phyloP scores from a whole-genome alignment of 495 filamentous ascomycete genomes.

The Lepraria neglecta region DNA sequence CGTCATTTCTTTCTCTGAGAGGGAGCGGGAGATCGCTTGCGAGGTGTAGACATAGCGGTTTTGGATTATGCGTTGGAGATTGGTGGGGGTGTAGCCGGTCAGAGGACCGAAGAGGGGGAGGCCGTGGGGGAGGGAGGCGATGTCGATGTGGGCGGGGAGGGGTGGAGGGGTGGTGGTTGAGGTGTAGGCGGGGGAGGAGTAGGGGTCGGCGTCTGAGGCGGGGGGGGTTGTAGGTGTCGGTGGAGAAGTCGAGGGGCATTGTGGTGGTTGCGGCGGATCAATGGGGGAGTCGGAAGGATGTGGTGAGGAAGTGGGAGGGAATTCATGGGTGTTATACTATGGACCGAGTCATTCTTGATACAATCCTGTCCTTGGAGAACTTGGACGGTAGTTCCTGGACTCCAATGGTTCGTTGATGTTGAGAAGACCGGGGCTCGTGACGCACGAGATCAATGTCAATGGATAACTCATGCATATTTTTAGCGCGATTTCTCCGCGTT shows the following conservation, averaged over 20 bases:
- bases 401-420: not conserved
- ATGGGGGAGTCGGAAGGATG: not conserved
- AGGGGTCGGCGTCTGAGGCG: slow-evolving; percentile 20
- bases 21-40: slow-evolving; percentile 1
- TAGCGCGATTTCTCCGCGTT: slow-evolving; percentile 4
- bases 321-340: not conserved
- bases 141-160: slow-evolving; percentile 15
- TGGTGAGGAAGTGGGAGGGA: not conserved
- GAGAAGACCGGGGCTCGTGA: slow-evolving; percentile 1
- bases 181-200: slow-evolving; percentile 17
- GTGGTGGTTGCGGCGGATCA: not conserved
- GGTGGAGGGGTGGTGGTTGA: not conserved
- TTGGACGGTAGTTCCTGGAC: not conserved
- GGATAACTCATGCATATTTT: slow-evolving; percentile 9
- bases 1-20: slow-evolving; percentile 13
- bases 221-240: slow-evolving; percentile 21
- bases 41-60: not conserved
- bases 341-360: not conserved
- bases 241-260: slow-evolving; percentile 20
- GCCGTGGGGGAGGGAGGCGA: slow-evolving; percentile 13
- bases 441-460: slow-evolving; percentile 7
- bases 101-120: slow-evolving; percentile 21
- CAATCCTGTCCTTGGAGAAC: not conserved
- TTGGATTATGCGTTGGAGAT: not conserved
- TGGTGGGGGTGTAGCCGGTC: slow-evolving; percentile 18